phyloP scores from a whole-genome alignment of 805 yeast genomes.

The Yarrowia deformans region DNA sequence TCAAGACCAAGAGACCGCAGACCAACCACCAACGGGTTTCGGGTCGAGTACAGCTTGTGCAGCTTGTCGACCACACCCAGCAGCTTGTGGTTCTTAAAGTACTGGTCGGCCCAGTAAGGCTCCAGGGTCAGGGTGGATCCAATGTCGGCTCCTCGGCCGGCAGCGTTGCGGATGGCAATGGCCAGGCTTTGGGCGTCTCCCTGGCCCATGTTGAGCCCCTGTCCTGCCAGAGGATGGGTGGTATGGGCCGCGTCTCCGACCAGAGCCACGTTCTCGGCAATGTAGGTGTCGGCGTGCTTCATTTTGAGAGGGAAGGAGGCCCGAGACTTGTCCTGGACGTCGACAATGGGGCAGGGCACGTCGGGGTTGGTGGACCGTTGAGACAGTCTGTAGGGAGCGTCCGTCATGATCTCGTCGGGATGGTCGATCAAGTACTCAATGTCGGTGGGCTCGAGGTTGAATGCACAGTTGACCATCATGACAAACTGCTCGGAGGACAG shows the following conservation, averaged over 20 bases:
- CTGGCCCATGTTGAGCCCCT: constrained; percentile 98
- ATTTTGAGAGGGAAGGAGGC: constrained; percentile 89
- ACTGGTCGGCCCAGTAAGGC: constrained; percentile 84
- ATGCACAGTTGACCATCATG: constrained; percentile 81
- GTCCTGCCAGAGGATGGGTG: constrained; percentile 97
- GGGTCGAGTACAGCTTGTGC: constrained; percentile 84
- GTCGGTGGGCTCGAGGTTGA: constrained; percentile 79
- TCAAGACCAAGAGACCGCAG: constrained; percentile 79
- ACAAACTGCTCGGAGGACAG: constrained; percentile 69
- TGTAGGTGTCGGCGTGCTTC: constrained; percentile 90
- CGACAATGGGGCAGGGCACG: constrained; percentile 73
- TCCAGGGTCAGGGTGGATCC: constrained; percentile 84
- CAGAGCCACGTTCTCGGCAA: constrained; percentile 84
- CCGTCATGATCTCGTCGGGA: constrained; percentile 57
- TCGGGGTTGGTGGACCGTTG: constrained; percentile 68
- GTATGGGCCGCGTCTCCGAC: constrained; percentile 99
- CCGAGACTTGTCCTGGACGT: constrained; percentile 67
- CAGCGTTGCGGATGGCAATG: constrained; percentile 71
- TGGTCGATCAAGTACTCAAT: constrained; percentile 69
- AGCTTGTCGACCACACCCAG: constrained; percentile 91
- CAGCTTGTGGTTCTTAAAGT: constrained; percentile 77
- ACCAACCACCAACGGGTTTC: constrained; percentile 73
- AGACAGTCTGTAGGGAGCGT: constrained; percentile 60
- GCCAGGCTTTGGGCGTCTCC: constrained; percentile 81
- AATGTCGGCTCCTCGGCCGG: constrained; percentile 82